A percentile compares a stretch with the other conserved stretches of the same genome.
These are phyloP conservation scores for Tulasnella sp. DNA, from an alignment of 768 basidiomycete species.

Conservation along the genomic window DNA sequence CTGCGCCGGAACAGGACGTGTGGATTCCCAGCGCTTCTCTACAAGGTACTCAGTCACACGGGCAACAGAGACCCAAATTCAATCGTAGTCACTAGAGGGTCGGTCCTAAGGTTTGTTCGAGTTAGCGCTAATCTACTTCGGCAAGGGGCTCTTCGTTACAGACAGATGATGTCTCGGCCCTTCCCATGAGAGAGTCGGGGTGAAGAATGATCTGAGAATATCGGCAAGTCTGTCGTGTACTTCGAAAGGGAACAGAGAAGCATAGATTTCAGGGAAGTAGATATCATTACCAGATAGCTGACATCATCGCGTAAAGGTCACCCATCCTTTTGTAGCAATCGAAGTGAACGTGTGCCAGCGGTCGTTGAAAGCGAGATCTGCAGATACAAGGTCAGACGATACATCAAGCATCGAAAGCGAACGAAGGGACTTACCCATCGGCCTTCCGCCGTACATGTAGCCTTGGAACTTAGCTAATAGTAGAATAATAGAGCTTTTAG, in stretches of 20 bases:
- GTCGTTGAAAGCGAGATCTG: slow-evolving; percentile 91
- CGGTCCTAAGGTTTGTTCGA: no score
- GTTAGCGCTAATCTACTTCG: no score
- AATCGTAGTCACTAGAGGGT: no score
- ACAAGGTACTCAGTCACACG: no score
- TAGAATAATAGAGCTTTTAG: neutral
- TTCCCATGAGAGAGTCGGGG: no score
- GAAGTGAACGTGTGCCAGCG: slow-evolving; percentile 92
- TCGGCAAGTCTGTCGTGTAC: neutral
- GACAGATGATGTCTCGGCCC: no score
- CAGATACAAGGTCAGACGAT: slow-evolving; percentile 6
- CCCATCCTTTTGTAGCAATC: slow-evolving; percentile 74
- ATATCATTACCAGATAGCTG: neutral
- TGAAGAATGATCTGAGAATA: neutral
- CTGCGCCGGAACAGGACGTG: no score
- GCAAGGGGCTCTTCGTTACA: no score
- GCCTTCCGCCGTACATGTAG: slow-evolving; percentile 91
- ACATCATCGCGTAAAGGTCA: slow-evolving; percentile 6
- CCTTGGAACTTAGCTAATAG: slow-evolving; percentile 79
- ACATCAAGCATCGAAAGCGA: slow-evolving; percentile 2
- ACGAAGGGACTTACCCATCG: slow-evolving; percentile 48
- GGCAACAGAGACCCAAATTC: no score
- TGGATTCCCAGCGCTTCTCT: no score
- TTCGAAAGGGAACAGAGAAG: neutral
- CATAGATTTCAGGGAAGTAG: neutral